Evolutionary conservation across 2,329 filamentous ascomycete genomes (phyloP).

Genomic region (Aspergillus tamarii): DNA sequence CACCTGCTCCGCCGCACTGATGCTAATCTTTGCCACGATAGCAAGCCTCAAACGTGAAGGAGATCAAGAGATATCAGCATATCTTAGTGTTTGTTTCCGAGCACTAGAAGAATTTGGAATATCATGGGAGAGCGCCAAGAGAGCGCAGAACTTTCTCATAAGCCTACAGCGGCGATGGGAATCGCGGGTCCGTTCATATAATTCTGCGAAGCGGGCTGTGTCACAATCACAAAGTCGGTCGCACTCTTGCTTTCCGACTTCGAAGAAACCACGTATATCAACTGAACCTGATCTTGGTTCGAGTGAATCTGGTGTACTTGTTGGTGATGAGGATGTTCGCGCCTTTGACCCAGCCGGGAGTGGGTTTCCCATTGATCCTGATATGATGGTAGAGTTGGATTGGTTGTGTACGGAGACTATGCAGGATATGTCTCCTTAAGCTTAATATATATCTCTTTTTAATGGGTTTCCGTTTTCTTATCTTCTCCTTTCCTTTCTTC

Average conservation of each 20-base stretch:
- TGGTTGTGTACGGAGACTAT: neutral
- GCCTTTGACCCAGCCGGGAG: neutral
- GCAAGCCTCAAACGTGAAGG: constrained; percentile 23
- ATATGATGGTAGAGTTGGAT: neutral
- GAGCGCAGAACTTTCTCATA: constrained; percentile 40
- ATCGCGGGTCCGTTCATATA: neutral
- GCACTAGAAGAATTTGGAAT: constrained; percentile 45
- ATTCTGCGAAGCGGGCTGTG: neutral
- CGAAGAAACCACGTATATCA: neutral
- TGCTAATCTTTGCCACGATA: constrained; percentile 41
- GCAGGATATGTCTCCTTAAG: neutral
- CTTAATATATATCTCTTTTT: neutral
- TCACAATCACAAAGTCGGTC: neutral
- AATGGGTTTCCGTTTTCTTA: neutral
- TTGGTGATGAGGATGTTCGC: neutral
- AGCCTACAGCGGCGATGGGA: constrained; percentile 42
- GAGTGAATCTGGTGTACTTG: neutral
- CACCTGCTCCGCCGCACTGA: constrained; percentile 46
- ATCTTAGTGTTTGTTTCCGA: constrained; percentile 45
- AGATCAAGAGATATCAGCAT: neutral
- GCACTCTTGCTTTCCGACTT: neutral
- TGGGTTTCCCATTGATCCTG: neutral
- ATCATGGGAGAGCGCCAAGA: constrained; percentile 44
- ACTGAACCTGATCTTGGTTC: neutral
- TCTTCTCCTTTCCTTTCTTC: too few species aligned